A percentile compares a stretch with the other conserved stretches of the same genome.
Conservation (phyloP, 768 basidiomycete species). For the Austroboletus festivus region DNA sequence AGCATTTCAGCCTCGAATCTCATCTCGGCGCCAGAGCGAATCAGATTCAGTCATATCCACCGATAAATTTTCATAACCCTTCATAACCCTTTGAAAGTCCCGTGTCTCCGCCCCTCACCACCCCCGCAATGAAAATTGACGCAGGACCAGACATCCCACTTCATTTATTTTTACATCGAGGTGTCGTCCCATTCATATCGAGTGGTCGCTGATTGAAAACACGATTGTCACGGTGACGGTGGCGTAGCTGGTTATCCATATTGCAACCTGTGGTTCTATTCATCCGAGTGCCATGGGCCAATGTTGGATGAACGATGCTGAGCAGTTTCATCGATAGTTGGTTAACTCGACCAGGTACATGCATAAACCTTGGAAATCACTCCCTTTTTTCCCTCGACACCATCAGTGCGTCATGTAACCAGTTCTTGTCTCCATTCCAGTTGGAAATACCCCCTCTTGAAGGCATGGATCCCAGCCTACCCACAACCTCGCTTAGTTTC, state of each 20-base stretch:
- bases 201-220: slow-evolving; percentile 16
- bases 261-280: not conserved
- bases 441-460: slow-evolving; percentile 17
- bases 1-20: slow-evolving; percentile 7
- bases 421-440: slow-evolving; percentile 4
- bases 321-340: not conserved
- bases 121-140: slow-evolving; percentile 18
- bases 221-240: slow-evolving; percentile 14
- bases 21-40: slow-evolving; percentile 28
- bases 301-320: too few species aligned
- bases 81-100: slow-evolving; percentile 17
- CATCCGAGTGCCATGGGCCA: slow-evolving; percentile 7
- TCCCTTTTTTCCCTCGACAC: slow-evolving; percentile 7
- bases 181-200: slow-evolving; percentile 18
- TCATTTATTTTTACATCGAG: slow-evolving; percentile 5
- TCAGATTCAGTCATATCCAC: slow-evolving; percentile 9
- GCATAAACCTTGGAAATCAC: slow-evolving; percentile 11
- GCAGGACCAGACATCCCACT: slow-evolving; percentile 16
- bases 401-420: slow-evolving; percentile 4
- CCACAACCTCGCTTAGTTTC: slow-evolving; percentile 27
- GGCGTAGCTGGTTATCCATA: slow-evolving; percentile 10
- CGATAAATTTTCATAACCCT: slow-evolving; percentile 16
- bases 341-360: slow-evolving; percentile 5
- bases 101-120: slow-evolving; percentile 19
- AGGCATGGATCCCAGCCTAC: slow-evolving; percentile 19